Percentiles rank a stretch among this genome's conserved stretches.
These are phyloP conservation scores for Cutaneotrichosporon arboriforme DNA, from an alignment of 1,284 basidiomycete species.

Conservation along the genomic window DNA sequence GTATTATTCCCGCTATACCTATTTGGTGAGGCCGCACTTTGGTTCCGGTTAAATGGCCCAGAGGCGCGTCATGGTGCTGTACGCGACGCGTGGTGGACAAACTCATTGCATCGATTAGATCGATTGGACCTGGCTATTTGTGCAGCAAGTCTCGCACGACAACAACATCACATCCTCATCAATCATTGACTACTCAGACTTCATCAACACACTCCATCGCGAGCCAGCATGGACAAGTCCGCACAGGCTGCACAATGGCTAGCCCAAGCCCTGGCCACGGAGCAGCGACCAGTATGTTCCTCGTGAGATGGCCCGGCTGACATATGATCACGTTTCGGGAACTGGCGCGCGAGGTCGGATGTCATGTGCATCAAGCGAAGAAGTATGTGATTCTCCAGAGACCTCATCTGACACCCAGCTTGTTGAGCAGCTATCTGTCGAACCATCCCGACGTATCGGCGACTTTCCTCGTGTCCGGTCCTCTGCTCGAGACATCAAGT, in stretches of 20 bases:
- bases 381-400: conserved; percentile 25
- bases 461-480: conserved; percentile 41
- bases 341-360: conserved; percentile 34
- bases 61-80: too few species aligned
- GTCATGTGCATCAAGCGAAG: conserved; percentile 39
- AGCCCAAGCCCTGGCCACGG: conserved; percentile 3
- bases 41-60: too few species aligned
- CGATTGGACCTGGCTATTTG: too few species aligned
- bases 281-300: conserved; percentile 7
- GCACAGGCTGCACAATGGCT: conserved; percentile 2
- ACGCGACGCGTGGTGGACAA: too few species aligned
- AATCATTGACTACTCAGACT: too few species aligned
- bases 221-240: too few species aligned
- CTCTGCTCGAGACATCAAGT: conserved; percentile 23
- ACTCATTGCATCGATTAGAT: too few species aligned
- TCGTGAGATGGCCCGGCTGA: not conserved
- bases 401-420: conserved; percentile 10
- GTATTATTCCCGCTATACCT: too few species aligned
- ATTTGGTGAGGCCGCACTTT: too few species aligned
- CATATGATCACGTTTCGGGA: conserved; percentile 38
- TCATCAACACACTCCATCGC: too few species aligned
- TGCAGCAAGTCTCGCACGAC: too few species aligned
- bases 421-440: conserved; percentile 23
- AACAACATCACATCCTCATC: too few species aligned
- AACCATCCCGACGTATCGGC: conserved; percentile 21